Evolutionary conservation across 768 basidiomycete genomes (phyloP).

Genomic region (Lactarius deliciosus): DNA sequence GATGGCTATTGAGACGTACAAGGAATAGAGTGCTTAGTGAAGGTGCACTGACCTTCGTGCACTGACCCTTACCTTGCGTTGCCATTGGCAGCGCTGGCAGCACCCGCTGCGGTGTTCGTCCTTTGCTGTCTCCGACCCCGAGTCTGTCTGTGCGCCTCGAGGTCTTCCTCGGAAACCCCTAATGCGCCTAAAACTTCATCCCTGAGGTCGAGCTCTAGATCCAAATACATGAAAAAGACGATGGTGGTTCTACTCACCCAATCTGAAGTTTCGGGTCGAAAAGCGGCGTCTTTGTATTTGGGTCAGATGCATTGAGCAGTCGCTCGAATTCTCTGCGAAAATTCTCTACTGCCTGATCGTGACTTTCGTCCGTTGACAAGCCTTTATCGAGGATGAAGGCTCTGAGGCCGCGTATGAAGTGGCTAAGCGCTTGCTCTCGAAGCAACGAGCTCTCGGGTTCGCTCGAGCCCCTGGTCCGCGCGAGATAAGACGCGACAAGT

Average conservation of each 20-base stretch:
- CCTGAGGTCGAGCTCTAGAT: background rate
- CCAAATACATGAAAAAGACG: background rate
- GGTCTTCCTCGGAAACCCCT: no score
- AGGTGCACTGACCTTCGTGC: background rate
- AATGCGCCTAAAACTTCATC: no score
- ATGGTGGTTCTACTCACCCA: background rate
- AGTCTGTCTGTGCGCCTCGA: no score
- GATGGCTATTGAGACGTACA: background rate
- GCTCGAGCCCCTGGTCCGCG: conserved; percentile 63
- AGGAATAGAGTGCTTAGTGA: background rate
- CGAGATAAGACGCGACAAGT: conserved; percentile 66
- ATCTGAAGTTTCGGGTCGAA: background rate
- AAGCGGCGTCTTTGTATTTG: background rate
- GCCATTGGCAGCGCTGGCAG: background rate
- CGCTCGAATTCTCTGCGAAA: conserved; percentile 47
- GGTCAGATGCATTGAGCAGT: conserved; percentile 33
- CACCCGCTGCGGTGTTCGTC: background rate
- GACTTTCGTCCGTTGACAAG: conserved; percentile 34
- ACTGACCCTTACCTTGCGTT: background rate
- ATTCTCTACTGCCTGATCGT: conserved; percentile 38
- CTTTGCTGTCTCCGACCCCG: background rate
- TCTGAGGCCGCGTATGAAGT: conserved; percentile 59
- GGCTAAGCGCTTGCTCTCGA: conserved; percentile 59
- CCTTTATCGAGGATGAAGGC: conserved; percentile 59
- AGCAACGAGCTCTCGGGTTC: conserved; percentile 63